Evolutionary conservation across 768 basidiomycete species (phyloP), one percentile per base, ranked within the genome.

Genomic region (Inosperma sp.): DNA sequence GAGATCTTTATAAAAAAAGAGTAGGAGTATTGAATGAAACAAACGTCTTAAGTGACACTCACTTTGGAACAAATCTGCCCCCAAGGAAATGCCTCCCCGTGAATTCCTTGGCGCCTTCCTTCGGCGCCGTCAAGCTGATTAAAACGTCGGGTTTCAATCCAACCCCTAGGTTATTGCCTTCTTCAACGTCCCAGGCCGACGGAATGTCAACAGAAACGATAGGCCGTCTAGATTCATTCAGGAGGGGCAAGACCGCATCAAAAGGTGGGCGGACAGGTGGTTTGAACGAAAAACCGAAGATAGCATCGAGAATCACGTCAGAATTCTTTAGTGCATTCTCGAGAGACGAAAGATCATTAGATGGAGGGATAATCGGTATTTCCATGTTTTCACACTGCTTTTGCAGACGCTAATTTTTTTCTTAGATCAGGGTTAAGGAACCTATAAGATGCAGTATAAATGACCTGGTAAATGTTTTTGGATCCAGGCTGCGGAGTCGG

Each of bases 271-370:
- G 86, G 5, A 93, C 78, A 29, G 96, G 94, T 0, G 88, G 86
- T 52, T 86, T 77, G 80, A 98, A 99, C 1, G 94, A 97, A 72
- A 99, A 98, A 4, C 95, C 96, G 59, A 99, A 99, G 51, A 99
- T 88, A 4, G 94, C 92, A 62, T 99, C 96, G 48, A 99, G 75
- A 16, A 98, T 79, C 35, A 96, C 83, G 65, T 96, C 89, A 4
- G 82, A 80, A 25, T 77, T 72, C 6, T 72, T 61, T 30, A 88
- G 73, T 5, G 79, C 78, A 35, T 69, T 63, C 40, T 69, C 64
- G 16, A 88, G 75, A 27, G 72, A 58, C 16, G 74, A 71, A 13
- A 66, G 57, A 17, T 79, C 76, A 31, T 65, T 69, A 4, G 78
- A 72, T 7, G 77, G 72, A 2, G 78, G 72, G 22, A 95, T 63